These are phyloP conservation scores for Camellia japonica DNA, from an alignment of 148 eudicot species.

Conservation along the genomic window DNA sequence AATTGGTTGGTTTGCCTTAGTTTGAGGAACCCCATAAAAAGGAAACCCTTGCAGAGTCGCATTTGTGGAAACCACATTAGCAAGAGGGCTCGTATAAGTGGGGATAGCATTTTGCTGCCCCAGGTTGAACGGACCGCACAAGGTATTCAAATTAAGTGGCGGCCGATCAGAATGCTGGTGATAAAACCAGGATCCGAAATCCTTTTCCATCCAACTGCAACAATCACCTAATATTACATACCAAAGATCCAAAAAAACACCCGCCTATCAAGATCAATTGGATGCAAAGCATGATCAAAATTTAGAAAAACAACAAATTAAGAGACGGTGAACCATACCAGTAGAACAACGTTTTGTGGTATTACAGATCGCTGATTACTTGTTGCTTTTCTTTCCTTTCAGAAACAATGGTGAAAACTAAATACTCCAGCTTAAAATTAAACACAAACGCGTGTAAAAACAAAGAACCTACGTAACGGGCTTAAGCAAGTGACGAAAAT, in stretches of 20 bases:
- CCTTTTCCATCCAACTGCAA: constrained; percentile 64
- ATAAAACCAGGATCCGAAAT: constrained; percentile 49
- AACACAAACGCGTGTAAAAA: constrained; percentile 23
- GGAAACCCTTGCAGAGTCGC: constrained; percentile 28
- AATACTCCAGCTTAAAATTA: constrained; percentile 53
- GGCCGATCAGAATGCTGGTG: constrained; percentile 37
- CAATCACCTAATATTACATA: constrained; percentile 27
- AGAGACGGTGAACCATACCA: constrained; percentile 29
- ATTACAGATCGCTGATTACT: constrained; percentile 32
- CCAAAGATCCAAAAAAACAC: background rate
- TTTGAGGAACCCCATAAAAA: constrained; percentile 27
- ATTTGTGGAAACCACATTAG: constrained; percentile 33
- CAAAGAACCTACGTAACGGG: constrained; percentile 83
- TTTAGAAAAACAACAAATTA: background rate
- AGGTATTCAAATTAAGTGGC: constrained; percentile 35
- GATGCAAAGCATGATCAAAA: background rate
- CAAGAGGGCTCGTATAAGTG: constrained; percentile 32
- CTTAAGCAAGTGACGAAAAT: constrained; percentile 89
- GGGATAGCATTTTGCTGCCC: constrained; percentile 38
- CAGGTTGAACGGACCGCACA: constrained; percentile 31
- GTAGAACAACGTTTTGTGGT: constrained; percentile 18
- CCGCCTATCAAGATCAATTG: background rate
- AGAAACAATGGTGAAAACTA: constrained; percentile 36
- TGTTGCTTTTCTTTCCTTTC: constrained; percentile 24
- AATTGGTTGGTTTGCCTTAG: constrained; percentile 34